Percentiles rank a stretch among this genome's conserved stretches.
Conservation (phyloP, 2,329 filamentous ascomycete species). For the Penicillium occitanis region DNA sequence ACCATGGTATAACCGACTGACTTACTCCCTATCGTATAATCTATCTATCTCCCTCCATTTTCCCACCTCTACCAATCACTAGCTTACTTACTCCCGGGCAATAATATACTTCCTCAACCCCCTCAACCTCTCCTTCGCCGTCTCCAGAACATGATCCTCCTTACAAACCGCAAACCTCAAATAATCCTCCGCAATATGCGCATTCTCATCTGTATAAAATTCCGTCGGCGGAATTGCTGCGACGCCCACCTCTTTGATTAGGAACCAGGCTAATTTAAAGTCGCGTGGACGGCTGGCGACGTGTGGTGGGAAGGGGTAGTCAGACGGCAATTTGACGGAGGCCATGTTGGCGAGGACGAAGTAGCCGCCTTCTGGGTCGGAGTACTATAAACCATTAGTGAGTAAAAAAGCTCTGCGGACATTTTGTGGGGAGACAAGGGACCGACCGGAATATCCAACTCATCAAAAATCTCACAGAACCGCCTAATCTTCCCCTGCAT, state of each 20-base stretch:
- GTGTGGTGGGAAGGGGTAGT: conserved; percentile 86
- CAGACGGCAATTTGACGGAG: conserved; percentile 77
- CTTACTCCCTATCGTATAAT: not conserved
- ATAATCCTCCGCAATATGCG: conserved; percentile 86
- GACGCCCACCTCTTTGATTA: conserved; percentile 94
- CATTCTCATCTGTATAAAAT: conserved; percentile 86
- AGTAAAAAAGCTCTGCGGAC: not conserved
- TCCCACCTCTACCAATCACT: not conserved
- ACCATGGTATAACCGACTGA: not conserved
- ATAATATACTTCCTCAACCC: conserved; percentile 67
- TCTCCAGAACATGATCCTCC: conserved; percentile 78
- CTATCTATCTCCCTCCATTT: not conserved
- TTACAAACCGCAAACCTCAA: conserved; percentile 96
- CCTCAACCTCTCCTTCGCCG: conserved; percentile 72
- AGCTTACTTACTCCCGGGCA: too few species aligned
- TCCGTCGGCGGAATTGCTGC: conserved; percentile 95
- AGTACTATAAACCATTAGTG: conserved; percentile 55
- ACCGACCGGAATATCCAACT: conserved; percentile 64
- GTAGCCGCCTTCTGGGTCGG: conserved; percentile 93
- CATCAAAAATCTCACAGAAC: conserved; percentile 79
- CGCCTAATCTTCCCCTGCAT: conserved; percentile 87
- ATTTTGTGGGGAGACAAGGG: too few species aligned
- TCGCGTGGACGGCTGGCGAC: conserved; percentile 84
- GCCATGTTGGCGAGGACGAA: conserved; percentile 94
- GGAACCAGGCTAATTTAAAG: conserved; percentile 93